Evolutionary conservation across 495 filamentous ascomycete genomes (phyloP), one percentile per base, ranked within the genome.

Genomic region (Xylaria grammica): DNA sequence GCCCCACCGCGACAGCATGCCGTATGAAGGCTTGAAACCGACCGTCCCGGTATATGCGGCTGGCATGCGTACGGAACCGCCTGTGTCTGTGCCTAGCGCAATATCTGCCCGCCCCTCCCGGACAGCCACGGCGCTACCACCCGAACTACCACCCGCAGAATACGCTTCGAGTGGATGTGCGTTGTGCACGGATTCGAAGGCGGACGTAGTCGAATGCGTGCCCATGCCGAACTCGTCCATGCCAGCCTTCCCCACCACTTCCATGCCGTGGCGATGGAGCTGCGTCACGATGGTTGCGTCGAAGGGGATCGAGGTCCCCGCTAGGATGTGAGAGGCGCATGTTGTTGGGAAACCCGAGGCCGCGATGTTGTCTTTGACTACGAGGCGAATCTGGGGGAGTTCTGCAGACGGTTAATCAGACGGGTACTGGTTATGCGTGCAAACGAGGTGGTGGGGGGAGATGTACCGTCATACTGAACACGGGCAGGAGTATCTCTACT

Each of bases 191-290:
- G 86, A 69, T 4, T 91, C 94, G 71, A 90, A 90, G 57, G 75
- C 73, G 20, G 94, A 96, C 71, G 93, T 77, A 2, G 82, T 84
- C 17, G 92, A 92, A 77, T 98, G 91, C 11, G 93, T 96, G 40
- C 95, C 95, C 95, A 99, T 99, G 22, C 95, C 95, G 77, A 98
- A 99, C 73, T 98, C 95, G 81, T 99, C 95, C 69, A 99, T 82
- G 75, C 96, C 97, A 0, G 93, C 93, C 74, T 97, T 97, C 8
- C 90, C 90, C 17, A 86, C 81, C 4, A 96, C 73, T 20, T 83
- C 73, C 5, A 87, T 89, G 42, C 91, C 92, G 22, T 86, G 82
- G 53, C 80, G 70, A 66, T 85, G 82, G 49, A 97, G 82, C 60
- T 84, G 81, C 11, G 63, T 69, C 13, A 97, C 86, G 36, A 97